Evolutionary conservation across 225 moss, liverwort and hornwort genomes (phyloP).

Genomic region (Pleurozium schreberi): DNA sequence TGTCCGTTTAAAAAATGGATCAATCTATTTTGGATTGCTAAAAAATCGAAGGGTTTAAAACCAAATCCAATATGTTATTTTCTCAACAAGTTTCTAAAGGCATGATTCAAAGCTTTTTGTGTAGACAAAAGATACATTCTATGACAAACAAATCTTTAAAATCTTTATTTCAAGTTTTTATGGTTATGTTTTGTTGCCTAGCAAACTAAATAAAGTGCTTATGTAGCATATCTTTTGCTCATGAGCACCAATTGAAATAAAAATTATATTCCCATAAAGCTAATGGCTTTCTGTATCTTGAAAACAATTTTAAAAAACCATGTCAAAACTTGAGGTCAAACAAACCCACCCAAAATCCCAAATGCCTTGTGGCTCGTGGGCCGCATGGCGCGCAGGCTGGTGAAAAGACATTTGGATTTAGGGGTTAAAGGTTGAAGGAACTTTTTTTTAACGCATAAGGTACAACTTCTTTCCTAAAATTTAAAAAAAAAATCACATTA

Average conservation of each 20-base stretch:
- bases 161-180: background rate
- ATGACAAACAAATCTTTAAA: background rate
- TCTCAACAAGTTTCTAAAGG: background rate
- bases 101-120: accelerated
- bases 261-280: background rate
- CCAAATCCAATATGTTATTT: background rate
- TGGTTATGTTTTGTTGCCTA: accelerated
- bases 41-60: background rate
- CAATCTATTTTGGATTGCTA: too few relatives aligned
- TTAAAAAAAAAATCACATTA: background rate
- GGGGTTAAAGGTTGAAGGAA: background rate
- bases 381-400: too few relatives aligned
- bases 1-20: too few relatives aligned
- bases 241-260: background rate
- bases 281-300: background rate
- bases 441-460: background rate
- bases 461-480: too few relatives aligned
- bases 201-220: accelerated
- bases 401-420: too few relatives aligned
- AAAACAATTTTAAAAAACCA: accelerated
- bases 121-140: background rate
- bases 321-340: background rate
- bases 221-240: background rate
- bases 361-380: too few relatives aligned
- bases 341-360: background rate